Base-by-base conservation (phyloP, 2,329 filamentous ascomycete species). In the Decorospora gaudefroyi region DNA sequence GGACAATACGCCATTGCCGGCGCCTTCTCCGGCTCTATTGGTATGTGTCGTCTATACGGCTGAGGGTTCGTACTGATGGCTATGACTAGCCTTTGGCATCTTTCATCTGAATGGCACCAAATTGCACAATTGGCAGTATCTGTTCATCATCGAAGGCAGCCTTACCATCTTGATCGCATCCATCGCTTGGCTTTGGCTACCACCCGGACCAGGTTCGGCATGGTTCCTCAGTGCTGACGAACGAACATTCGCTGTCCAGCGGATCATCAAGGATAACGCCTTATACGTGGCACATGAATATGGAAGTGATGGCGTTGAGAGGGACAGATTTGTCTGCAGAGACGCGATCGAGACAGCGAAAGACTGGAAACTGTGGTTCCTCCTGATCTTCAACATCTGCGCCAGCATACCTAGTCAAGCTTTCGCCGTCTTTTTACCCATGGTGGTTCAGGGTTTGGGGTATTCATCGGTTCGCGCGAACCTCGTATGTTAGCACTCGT, bases 91-190 rank as follows among this genome's bases (percentile, higher is more conserved):
- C 44, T 72, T 64, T 23, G 73, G 72, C 0, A 66, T 79, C 43
- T 58, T 79, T 69, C 78, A 78, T 53, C 73, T 79, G 36, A 51
- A 67, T 23, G 67, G 65, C 7, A 72, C 69, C 45, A 7, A 6
- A 3, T 62, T 82, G 9, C 72, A 75, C 3, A 73, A 74, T 7
- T 75, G 72, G 72, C 72, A 74, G 17, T 77, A 77, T 46, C 51
- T 75, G 2, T 74, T 75, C 42, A 69, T 75, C 4, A 70, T 75
- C 18, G 71, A 75, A 38, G 72, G 72, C 1, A 41, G 51, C 0
- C 55, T 72, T 2, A 61, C 65, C 41, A 18, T 70, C 59, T 23
- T 69, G 51, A 29, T 69, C 47, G 55, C 57, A 4, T 17, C 55
- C 40, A 62, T 23, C 55, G 67, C 17, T 46, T 67, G 42, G 57